Base-by-base conservation (phyloP, 2,329 filamentous ascomycete species). In the Fusarium multiceps region DNA sequence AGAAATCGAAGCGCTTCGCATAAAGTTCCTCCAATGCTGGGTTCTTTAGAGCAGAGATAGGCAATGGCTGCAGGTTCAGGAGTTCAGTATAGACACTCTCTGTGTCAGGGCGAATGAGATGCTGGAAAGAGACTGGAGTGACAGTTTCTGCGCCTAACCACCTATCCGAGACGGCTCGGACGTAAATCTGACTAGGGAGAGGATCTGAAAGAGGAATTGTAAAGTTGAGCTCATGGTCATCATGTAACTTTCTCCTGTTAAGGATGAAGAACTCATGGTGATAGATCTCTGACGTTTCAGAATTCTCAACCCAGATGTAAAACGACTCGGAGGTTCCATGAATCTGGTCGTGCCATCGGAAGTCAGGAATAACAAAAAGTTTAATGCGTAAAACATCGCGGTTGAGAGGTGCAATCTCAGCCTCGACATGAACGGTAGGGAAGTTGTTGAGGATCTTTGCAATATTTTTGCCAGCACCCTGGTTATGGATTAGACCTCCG, bases 221-320 rank as follows among this genome's bases (percentile, higher is more conserved):
- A 75, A 99, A 99, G 80, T 96, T 97, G 49, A 99, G 88, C 80
- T 99, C 96, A 74, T 99, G 96, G n/a, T 96, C 93, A 77, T 98
- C 94, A 72, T 97, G 89, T 4, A 99, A 85, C 84, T 97, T 98
- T 80, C 89, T 93, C 68, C 94, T 87, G 66, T 90, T 97, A 8
- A 99, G 86, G 59, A 99, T 96, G 81, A 99, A 98, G 80, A 92
- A 98, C 78, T 99, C 96, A 71, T 98, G 93, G 75, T 99, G 96
- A 75, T 97, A 98, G 42, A 99, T 98, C 79, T 98, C 94, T 0
- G 93, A 94, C 0, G 94, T 98, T 74, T 98, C 96, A 0, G 95
- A 98, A 78, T 98, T 97, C 79, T 99, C 96, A 5, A 99, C 95
- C 97, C 96, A 99, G 61, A 99, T 92, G 88, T 97, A 99, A 82